Percentiles rank a stretch among this genome's conserved stretches.
These are phyloP conservation scores for Williopsis jadinii DNA, from an alignment of 1,139 yeast species.

Conservation along the genomic window DNA sequence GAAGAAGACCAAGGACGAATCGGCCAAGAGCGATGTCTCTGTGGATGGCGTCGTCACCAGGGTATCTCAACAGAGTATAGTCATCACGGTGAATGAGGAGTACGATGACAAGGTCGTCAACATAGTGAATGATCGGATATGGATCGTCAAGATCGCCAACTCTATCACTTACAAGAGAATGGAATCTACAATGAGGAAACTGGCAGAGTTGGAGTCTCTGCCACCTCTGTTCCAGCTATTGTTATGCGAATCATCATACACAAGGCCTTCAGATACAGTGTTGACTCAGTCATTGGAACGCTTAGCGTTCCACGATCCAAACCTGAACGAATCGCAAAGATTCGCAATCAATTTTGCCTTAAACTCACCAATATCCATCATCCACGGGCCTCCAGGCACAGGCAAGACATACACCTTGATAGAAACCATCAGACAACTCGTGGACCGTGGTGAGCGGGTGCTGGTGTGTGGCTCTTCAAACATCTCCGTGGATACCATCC, in stretches of 20 bases:
- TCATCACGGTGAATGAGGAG: slow-evolving; percentile 55
- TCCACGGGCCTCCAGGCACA: slow-evolving; percentile 79
- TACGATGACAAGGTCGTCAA: slow-evolving; percentile 37
- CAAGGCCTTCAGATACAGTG: slow-evolving; percentile 15
- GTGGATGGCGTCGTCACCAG: slow-evolving; percentile 53
- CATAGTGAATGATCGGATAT: slow-evolving; percentile 42
- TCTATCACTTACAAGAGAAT: slow-evolving; percentile 70
- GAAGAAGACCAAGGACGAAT: slow-evolving; percentile 5
- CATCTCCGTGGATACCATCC: slow-evolving; percentile 87
- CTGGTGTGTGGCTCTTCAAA: slow-evolving; percentile 95
- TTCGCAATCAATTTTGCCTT: slow-evolving; percentile 50
- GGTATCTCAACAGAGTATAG: slow-evolving; percentile 26
- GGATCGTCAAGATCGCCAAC: slow-evolving; percentile 63
- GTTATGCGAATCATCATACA: slow-evolving; percentile 35
- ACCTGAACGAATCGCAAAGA: slow-evolving; percentile 68
- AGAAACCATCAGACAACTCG: slow-evolving; percentile 74
- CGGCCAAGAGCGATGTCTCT: slow-evolving; percentile 8
- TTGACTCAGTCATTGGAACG: slow-evolving; percentile 8
- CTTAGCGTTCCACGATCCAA: slow-evolving; percentile 38
- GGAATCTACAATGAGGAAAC: slow-evolving; percentile 69
- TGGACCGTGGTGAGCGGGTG: slow-evolving; percentile 50
- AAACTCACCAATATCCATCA: slow-evolving; percentile 43
- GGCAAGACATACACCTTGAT: slow-evolving; percentile 82
- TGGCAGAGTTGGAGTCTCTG: slow-evolving; percentile 35
- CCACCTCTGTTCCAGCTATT: slow-evolving; percentile 36